A percentile compares a stretch with the other conserved stretches of the same genome.
phyloP scores from a whole-genome alignment of 2,329 filamentous ascomycete species.

The Bimuria novae-zelandiae region DNA sequence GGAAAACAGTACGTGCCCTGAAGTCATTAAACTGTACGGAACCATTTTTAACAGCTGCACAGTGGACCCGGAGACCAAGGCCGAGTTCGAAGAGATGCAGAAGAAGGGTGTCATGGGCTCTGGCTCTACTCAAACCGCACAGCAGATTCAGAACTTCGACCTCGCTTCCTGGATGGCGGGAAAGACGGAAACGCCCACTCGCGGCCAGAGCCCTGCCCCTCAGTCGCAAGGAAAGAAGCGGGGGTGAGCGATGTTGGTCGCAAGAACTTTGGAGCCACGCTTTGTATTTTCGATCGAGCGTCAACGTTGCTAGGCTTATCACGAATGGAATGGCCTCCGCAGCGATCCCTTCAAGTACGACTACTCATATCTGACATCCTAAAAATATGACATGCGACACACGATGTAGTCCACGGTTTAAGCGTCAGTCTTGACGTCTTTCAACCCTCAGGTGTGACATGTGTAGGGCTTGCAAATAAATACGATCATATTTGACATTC shows the following conservation, averaged over 20 bases:
- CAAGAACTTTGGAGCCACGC: too few species aligned
- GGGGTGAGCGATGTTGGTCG: conserved; percentile 8
- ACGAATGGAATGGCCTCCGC: too few species aligned
- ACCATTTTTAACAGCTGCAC: conserved; percentile 20
- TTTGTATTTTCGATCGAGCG: too few species aligned
- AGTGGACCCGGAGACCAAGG: conserved; percentile 97
- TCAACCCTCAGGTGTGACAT: too few species aligned
- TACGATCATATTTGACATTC: too few species aligned
- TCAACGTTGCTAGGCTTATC: too few species aligned
- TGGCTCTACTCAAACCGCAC: conserved; percentile 48
- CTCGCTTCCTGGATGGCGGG: conserved; percentile 72
- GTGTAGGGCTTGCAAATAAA: too few species aligned
- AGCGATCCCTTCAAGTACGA: too few species aligned
- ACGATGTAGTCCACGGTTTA: too few species aligned
- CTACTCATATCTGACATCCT: too few species aligned
- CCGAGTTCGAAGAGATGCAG: conserved; percentile 90
- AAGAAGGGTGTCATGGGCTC: conserved; percentile 69
- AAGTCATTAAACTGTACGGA: neutral
- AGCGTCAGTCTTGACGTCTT: too few species aligned
- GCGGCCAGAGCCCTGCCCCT: conserved; percentile 36
- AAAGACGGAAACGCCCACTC: conserved; percentile 41
- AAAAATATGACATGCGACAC: too few species aligned
- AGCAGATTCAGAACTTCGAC: conserved; percentile 66
- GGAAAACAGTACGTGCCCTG: conserved; percentile 79
- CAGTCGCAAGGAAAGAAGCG: conserved; percentile 19